These are phyloP conservation scores for Vickermania ingenoplastis DNA, from an alignment of 208 protist species.

Conservation along the genomic window DNA sequence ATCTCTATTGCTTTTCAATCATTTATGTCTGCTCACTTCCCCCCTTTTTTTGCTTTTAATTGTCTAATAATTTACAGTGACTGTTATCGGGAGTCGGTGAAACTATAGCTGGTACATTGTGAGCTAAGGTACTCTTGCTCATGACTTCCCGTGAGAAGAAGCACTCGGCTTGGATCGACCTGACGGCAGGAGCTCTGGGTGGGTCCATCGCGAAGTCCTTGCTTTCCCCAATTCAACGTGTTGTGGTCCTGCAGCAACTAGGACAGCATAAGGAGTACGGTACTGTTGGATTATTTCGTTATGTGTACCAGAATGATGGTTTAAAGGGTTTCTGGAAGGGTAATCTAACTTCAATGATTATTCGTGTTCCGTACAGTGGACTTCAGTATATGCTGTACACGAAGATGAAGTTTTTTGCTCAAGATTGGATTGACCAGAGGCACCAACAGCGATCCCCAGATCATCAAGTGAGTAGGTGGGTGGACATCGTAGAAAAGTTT, in stretches of 20 bases:
- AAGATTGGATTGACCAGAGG: slow-evolving; percentile 31
- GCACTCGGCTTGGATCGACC: slow-evolving; percentile 69
- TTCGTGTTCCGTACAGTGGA: slow-evolving; percentile 83
- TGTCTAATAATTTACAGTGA: too few species aligned
- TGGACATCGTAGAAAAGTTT: slow-evolving; percentile 66
- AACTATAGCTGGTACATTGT: too few species aligned
- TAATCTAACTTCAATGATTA: slow-evolving; percentile 84
- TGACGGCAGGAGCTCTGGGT: slow-evolving; percentile 65
- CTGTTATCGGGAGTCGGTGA: too few species aligned
- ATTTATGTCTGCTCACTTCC: too few species aligned
- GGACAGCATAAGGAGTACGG: slow-evolving; percentile 48
- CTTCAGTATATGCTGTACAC: slow-evolving; percentile 82
- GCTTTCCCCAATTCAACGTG: slow-evolving; percentile 74
- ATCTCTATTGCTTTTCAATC: too few species aligned
- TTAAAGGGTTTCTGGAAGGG: slow-evolving; percentile 79
- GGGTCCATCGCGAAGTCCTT: slow-evolving; percentile 71
- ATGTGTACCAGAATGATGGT: slow-evolving; percentile 56
- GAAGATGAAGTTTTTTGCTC: slow-evolving; percentile 68
- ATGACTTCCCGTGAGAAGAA: slow-evolving; percentile 54
- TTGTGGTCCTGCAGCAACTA: slow-evolving; percentile 81
- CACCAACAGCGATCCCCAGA: slow-evolving; percentile 2
- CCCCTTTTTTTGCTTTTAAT: too few species aligned
- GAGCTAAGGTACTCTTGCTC: too few species aligned
- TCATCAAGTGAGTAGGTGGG: slow-evolving; percentile 13
- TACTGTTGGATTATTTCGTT: slow-evolving; percentile 22